phyloP scores from a whole-genome alignment of 345 rosid genomes.

The Mallotus nudiflorus region DNA sequence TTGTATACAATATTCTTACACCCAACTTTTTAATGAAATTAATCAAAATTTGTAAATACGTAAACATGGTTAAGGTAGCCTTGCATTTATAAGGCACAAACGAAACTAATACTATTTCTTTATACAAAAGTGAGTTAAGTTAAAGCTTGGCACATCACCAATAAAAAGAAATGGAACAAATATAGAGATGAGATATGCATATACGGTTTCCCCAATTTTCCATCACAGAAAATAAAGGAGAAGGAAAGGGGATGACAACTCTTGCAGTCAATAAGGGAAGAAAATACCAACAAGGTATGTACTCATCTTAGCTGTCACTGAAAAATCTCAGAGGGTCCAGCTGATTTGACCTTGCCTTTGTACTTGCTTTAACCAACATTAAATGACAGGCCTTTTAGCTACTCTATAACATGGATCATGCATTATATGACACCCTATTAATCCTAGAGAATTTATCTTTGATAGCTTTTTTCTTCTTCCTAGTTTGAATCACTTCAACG shows the following conservation, averaged over 20 bases:
- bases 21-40: not conserved
- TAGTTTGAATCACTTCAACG: not conserved
- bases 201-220: not conserved
- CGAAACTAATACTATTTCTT: not conserved
- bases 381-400: not conserved
- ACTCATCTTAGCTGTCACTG: slow-evolving; percentile 7
- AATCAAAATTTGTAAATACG: not conserved
- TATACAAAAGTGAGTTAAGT: not conserved
- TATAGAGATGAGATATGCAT: not conserved
- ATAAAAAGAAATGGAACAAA: not conserved
- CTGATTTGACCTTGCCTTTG: slow-evolving; percentile 1
- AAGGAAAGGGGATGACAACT: not conserved
- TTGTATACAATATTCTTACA: too few relatives aligned
- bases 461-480: not conserved
- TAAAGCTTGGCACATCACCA: not conserved
- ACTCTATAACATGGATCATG: slow-evolving; percentile 1
- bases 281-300: not conserved
- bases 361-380: slow-evolving; percentile 9
- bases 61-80: not conserved
- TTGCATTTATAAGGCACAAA: not conserved
- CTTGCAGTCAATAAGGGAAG: not conserved
- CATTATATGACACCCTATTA: not conserved
- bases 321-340: not conserved
- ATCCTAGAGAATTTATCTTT: not conserved
- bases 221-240: not conserved